phyloP scores from a whole-genome alignment of 164 flowering plant species.

The Piper betle region DNA sequence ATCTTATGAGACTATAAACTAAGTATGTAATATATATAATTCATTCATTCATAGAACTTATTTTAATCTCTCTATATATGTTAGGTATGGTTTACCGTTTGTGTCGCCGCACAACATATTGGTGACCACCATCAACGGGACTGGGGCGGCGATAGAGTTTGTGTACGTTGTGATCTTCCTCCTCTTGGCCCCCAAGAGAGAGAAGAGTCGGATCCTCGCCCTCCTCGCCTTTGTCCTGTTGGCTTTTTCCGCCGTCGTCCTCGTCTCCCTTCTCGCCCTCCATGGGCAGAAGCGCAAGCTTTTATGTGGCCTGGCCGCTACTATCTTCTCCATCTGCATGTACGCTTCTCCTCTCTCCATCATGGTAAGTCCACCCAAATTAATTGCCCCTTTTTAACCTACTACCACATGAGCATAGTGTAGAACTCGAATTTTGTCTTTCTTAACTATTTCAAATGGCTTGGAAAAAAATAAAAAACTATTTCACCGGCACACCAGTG shows the following conservation, averaged over 20 bases:
- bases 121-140: conserved; percentile 65
- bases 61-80: too few species aligned
- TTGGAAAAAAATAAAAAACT: too few species aligned
- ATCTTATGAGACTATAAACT: too few species aligned
- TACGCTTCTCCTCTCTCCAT: conserved; percentile 79
- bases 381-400: not conserved
- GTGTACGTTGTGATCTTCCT: conserved; percentile 61
- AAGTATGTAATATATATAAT: too few species aligned
- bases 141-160: conserved; percentile 64
- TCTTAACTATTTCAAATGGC: too few species aligned
- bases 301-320: conserved; percentile 72
- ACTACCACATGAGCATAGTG: too few species aligned
- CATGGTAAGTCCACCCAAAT: conserved; percentile 39
- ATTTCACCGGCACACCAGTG: too few species aligned
- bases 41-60: too few species aligned
- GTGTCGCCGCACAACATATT: conserved; percentile 68
- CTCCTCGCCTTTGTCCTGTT: conserved; percentile 32
- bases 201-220: conserved; percentile 41
- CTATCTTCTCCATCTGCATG: conserved; percentile 84
- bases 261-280: conserved; percentile 59
- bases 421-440: too few species aligned
- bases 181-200: conserved; percentile 51
- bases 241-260: conserved; percentile 39
- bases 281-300: conserved; percentile 50
- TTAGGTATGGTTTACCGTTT: conserved; percentile 85